phyloP scores from a whole-genome alignment of 352 stramenopile genomes.

The Pythium guiyangense region DNA sequence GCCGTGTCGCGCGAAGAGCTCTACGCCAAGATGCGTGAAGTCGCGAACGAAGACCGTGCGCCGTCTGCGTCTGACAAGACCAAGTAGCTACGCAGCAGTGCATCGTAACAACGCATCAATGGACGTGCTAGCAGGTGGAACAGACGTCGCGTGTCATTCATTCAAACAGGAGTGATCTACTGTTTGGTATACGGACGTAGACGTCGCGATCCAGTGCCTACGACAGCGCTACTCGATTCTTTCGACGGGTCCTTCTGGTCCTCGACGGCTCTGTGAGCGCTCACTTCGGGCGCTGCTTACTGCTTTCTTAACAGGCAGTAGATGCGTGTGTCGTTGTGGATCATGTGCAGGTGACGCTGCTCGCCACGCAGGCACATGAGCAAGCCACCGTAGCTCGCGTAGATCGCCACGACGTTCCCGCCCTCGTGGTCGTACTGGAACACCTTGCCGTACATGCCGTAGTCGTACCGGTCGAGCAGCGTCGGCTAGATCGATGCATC shows the following conservation, averaged over 20 bases:
- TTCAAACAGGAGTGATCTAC: no score
- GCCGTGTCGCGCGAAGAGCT: constrained; percentile 71
- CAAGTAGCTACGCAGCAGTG: no score
- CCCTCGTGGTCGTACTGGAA: constrained; percentile 97
- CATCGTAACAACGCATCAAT: background rate
- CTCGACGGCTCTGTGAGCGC: background rate
- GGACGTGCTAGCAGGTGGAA: background rate
- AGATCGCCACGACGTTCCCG: constrained; percentile 92
- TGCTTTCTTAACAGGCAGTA: constrained; percentile 91
- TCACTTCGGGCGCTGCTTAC: constrained; percentile 21
- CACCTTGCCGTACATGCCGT: constrained; percentile 98
- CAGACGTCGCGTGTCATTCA: no score
- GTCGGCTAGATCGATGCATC: constrained; percentile 46
- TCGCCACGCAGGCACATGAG: constrained; percentile 97
- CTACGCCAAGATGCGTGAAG: constrained; percentile 67
- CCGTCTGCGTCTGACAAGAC: constrained; percentile 6
- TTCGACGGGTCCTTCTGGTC: background rate
- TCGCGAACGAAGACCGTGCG: constrained; percentile 56
- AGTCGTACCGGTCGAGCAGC: constrained; percentile 97
- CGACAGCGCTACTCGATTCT: no score
- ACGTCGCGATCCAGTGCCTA: no score
- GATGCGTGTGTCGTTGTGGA: constrained; percentile 96
- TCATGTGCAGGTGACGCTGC: constrained; percentile 95
- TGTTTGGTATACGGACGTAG: no score
- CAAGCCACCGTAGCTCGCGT: constrained; percentile 95